phyloP scores from a whole-genome alignment of 2,329 filamentous ascomycete species.

The Hyphodiscus sp. region DNA sequence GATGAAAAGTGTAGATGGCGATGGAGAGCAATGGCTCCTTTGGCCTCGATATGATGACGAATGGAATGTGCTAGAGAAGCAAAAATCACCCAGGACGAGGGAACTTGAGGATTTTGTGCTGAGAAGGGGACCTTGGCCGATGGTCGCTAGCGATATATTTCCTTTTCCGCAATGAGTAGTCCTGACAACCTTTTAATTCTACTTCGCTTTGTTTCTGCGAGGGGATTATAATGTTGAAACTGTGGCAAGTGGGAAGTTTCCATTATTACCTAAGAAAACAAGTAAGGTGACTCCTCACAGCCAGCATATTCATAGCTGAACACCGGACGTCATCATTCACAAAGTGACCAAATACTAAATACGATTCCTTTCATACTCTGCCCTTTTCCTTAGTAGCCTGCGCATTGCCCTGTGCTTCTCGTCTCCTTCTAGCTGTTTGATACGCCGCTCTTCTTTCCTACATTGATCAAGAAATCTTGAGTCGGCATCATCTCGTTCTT shows the following conservation, averaged over 20 bases:
- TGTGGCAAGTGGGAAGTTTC: too few species aligned
- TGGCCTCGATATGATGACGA: conserved; percentile 13
- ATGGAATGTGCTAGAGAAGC: conserved; percentile 2
- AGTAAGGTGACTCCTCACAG: too few species aligned
- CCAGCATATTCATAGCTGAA: too few species aligned
- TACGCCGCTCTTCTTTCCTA: not conserved
- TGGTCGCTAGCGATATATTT: conserved; percentile 1
- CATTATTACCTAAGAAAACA: too few species aligned
- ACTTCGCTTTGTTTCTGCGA: too few species aligned
- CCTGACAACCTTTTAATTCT: too few species aligned
- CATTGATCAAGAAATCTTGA: not conserved
- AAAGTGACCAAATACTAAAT: too few species aligned
- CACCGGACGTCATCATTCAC: too few species aligned
- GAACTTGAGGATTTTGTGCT: conserved; percentile 13
- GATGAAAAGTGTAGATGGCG: not conserved
- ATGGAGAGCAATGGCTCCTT: conserved; percentile 6
- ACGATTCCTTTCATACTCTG: not conserved
- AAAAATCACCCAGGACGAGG: conserved; percentile 9
- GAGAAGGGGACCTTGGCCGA: conserved; percentile 9
- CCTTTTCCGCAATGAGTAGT: not conserved
- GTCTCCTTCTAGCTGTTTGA: not conserved
- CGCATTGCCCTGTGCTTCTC: not conserved
- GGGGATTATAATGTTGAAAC: too few species aligned
- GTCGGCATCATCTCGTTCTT: not conserved
- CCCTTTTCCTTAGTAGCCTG: not conserved